Percentiles rank a stretch among this genome's conserved stretches.
These are phyloP conservation scores for Helotiales sp. DNA, from an alignment of 2,329 filamentous ascomycete species.

Conservation along the genomic window DNA sequence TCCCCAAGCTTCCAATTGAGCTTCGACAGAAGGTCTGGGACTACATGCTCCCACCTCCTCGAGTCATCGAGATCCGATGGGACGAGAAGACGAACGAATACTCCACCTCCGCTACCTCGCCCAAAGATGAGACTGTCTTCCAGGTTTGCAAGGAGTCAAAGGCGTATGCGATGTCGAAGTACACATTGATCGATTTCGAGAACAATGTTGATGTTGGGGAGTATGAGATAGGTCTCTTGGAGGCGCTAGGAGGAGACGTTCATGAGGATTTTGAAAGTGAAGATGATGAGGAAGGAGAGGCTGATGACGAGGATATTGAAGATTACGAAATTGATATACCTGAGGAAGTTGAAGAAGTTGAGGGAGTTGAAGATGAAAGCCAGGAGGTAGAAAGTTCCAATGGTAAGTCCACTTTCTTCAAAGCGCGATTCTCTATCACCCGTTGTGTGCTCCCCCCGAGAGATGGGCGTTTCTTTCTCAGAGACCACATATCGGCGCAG, in stretches of 20 bases:
- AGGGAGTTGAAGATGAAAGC: too few relatives aligned
- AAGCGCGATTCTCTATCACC: too few relatives aligned
- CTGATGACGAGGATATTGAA: too few relatives aligned
- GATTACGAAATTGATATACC: too few relatives aligned
- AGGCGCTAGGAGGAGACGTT: neutral
- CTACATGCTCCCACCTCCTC: neutral
- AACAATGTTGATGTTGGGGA: neutral
- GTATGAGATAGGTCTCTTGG: neutral
- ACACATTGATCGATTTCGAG: neutral
- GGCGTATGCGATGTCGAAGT: neutral
- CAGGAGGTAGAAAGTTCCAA: too few relatives aligned
- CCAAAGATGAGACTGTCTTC: neutral
- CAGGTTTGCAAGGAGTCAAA: neutral
- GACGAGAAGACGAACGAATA: neutral
- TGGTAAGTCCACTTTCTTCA: too few relatives aligned
- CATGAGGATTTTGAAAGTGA: too few relatives aligned
- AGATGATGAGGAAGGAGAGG: too few relatives aligned
- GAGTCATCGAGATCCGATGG: neutral
- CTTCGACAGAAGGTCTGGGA: neutral
- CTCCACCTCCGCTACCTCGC: neutral
- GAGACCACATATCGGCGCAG: too few relatives aligned
- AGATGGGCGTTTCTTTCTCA: too few relatives aligned
- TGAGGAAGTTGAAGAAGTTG: too few relatives aligned
- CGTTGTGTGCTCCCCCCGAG: too few relatives aligned
- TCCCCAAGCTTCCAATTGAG: neutral